phyloP scores from a whole-genome alignment of 345 rosid species.

The Citrus sinensis region DNA sequence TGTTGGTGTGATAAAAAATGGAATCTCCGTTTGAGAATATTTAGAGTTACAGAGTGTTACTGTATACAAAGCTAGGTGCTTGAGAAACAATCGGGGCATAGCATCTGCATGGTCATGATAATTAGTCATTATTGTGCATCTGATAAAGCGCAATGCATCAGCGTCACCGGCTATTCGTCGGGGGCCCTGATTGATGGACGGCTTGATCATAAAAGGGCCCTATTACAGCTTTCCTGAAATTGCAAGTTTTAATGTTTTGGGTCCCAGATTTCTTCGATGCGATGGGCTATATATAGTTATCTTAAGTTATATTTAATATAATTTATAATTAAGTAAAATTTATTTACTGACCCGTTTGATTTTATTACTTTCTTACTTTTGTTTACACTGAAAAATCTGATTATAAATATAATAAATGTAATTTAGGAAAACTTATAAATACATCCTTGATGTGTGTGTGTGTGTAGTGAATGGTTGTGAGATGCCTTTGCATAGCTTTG shows the following conservation, averaged over 20 bases:
- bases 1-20: too few relatives aligned
- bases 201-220: constrained; percentile 27
- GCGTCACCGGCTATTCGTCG: constrained; percentile 13
- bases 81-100: neutral
- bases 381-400: too few relatives aligned
- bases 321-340: too few relatives aligned
- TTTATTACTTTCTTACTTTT: too few relatives aligned
- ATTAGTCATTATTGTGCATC: constrained; percentile 15
- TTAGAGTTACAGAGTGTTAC: too few relatives aligned
- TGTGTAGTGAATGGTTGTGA: constrained; percentile 8
- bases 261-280: constrained; percentile 12
- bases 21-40: too few relatives aligned
- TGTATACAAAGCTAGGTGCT: too few relatives aligned
- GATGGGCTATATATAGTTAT: neutral
- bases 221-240: constrained; percentile 32
- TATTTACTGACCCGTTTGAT: too few relatives aligned
- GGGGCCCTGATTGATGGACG: constrained; percentile 21
- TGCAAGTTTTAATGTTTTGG: constrained; percentile 17
- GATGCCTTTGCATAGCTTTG: neutral
- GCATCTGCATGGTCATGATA: constrained; percentile 34
- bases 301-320: too few relatives aligned
- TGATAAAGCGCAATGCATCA: constrained; percentile 7
- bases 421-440: too few relatives aligned
- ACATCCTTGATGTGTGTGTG: neutral
- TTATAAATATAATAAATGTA: too few relatives aligned